A percentile compares a stretch with the other conserved stretches of the same genome.
Evolutionary conservation across 352 stramenopile species (phyloP).

Genomic region (Phytophthora pinifolia): DNA sequence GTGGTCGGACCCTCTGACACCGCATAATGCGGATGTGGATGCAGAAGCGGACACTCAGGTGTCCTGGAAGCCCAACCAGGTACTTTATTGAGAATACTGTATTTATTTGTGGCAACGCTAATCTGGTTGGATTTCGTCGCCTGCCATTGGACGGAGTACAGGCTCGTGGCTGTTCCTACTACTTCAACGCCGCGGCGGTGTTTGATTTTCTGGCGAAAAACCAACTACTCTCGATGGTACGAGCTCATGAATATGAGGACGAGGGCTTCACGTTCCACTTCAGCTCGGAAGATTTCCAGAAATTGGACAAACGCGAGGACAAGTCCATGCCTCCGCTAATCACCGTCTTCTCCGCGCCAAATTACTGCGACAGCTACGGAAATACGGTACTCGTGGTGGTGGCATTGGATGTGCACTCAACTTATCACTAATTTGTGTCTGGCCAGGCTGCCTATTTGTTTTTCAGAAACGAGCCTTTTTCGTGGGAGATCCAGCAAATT

Average conservation of each 20-base stretch:
- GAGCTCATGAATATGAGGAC: conserved; percentile 84
- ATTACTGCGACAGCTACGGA: conserved; percentile 92
- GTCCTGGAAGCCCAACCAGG: conserved; percentile 29
- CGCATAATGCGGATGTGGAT: not conserved
- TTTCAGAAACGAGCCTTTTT: conserved; percentile 45
- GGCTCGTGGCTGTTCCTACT: conserved; percentile 80
- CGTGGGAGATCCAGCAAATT: conserved; percentile 59
- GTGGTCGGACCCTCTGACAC: conserved; percentile 61
- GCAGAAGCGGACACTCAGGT: conserved; percentile 11
- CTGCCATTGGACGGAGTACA: conserved; percentile 8
- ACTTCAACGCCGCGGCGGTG: conserved; percentile 83
- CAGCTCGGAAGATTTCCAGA: conserved; percentile 36
- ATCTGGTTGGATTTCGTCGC: not conserved
- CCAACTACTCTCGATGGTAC: conserved; percentile 65
- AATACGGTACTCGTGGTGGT: conserved; percentile 48
- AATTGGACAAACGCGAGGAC: conserved; percentile 47
- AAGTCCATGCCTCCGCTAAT: conserved; percentile 78
- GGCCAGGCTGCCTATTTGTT: conserved; percentile 57
- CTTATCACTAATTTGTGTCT: not conserved
- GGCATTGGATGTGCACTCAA: not conserved
- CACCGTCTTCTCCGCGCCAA: conserved; percentile 95
- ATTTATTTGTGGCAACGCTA: not conserved
- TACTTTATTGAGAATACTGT: not conserved
- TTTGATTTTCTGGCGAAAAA: conserved; percentile 77
- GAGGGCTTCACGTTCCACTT: conserved; percentile 72